Evolutionary conservation across 2,329 filamentous ascomycete species (phyloP).

Genomic region (Sporothrix brasiliensis): DNA sequence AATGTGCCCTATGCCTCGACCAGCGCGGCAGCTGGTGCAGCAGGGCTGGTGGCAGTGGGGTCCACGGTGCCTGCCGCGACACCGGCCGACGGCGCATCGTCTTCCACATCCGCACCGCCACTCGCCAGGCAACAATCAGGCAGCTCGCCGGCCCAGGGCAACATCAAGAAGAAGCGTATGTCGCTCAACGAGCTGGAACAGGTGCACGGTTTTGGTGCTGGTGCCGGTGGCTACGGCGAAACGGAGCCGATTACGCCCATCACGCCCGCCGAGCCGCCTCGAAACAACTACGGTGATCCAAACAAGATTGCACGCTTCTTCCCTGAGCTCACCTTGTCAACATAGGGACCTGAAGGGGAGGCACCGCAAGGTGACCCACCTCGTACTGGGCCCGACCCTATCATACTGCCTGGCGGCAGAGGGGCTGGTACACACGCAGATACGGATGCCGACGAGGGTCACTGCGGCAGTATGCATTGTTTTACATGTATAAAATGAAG

Average conservation of each 20-base stretch:
- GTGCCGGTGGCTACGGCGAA: slow-evolving; percentile 26
- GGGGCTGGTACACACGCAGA: neutral
- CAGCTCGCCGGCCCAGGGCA: slow-evolving; percentile 42
- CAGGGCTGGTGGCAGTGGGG: slow-evolving; percentile 29
- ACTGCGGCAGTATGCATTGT: neutral
- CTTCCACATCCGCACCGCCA: slow-evolving; percentile 4
- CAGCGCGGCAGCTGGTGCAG: neutral
- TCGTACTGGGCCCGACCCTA: neutral
- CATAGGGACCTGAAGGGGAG: slow-evolving; percentile 26
- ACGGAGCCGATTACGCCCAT: slow-evolving; percentile 36
- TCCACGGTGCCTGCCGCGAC: neutral
- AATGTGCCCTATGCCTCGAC: neutral
- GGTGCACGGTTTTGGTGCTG: neutral
- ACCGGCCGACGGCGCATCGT: neutral
- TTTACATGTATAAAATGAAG: slow-evolving; percentile 11
- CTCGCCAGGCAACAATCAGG: slow-evolving; percentile 34
- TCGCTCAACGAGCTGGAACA: slow-evolving; percentile 41
- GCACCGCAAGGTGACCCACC: neutral
- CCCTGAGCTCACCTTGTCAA: slow-evolving; percentile 42
- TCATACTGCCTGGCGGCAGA: neutral
- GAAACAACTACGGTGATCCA: slow-evolving; percentile 45
- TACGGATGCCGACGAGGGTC: neutral
- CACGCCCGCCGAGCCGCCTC: slow-evolving; percentile 40
- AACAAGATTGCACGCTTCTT: slow-evolving; percentile 47
- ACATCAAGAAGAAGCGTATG: slow-evolving; percentile 48